Evolutionary conservation across 2,329 filamentous ascomycete genomes (phyloP).

Genomic region (Colletotrichum tabaci): DNA sequence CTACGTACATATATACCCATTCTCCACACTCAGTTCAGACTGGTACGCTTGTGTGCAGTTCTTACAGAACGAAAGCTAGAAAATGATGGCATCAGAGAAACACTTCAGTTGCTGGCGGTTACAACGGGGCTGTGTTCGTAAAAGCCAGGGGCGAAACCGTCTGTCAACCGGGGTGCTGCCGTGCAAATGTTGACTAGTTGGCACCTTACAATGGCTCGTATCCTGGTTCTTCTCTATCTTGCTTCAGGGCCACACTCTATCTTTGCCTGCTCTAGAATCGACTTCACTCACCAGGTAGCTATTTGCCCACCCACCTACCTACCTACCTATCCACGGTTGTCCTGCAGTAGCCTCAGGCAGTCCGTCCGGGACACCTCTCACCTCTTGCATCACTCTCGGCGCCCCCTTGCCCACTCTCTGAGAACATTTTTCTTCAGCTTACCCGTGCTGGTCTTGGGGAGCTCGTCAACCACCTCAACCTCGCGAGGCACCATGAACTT

Average conservation of each 20-base stretch:
- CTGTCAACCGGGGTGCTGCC: background rate
- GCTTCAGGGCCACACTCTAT: background rate
- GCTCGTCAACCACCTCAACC: slow-evolving; percentile 84
- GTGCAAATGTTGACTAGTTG: background rate
- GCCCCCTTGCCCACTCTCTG: slow-evolving; percentile 82
- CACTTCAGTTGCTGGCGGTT: background rate
- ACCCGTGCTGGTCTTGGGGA: slow-evolving; percentile 97
- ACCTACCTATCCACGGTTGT: no score
- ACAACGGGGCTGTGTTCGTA: background rate
- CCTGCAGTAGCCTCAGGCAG: no score
- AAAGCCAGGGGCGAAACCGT: no score
- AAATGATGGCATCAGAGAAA: background rate
- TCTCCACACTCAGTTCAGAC: no score
- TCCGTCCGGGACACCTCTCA: background rate
- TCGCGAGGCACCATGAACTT: slow-evolving; percentile 88
- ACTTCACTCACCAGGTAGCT: background rate
- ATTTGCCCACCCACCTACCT: no score
- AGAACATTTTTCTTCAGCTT: slow-evolving; percentile 97
- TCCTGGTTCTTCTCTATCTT: background rate
- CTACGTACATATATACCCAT: background rate
- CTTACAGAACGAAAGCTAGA: background rate
- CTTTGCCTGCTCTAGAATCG: background rate
- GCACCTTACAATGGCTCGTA: background rate
- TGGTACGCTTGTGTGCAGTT: background rate
- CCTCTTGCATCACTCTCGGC: slow-evolving; percentile 10